These are phyloP conservation scores for Rhododendron mucronatum DNA, from an alignment of 148 eudicot species.

Conservation along the genomic window DNA sequence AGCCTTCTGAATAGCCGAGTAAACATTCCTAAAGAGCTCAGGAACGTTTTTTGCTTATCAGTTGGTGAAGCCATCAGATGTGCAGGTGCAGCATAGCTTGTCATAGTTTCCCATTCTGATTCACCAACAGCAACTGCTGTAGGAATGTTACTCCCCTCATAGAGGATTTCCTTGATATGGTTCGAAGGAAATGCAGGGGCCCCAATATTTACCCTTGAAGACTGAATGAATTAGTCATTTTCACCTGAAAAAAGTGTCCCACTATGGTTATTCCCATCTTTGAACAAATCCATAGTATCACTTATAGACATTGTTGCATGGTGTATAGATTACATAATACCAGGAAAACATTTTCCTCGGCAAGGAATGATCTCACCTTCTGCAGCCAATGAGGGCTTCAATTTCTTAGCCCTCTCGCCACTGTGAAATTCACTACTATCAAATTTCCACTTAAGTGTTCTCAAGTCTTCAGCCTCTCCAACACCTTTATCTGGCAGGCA, in stretches of 20 bases:
- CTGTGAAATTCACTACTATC: constrained; percentile 33
- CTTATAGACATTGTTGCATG: constrained; percentile 40
- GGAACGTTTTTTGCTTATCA: constrained; percentile 31
- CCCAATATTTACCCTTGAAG: constrained; percentile 28
- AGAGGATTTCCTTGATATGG: constrained; percentile 33
- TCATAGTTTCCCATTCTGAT: constrained; percentile 76
- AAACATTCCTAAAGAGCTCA: constrained; percentile 45
- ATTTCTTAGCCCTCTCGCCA: constrained; percentile 35
- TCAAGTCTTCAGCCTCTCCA: constrained; percentile 85
- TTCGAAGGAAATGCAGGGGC: constrained; percentile 20
- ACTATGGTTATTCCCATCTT: constrained; percentile 25
- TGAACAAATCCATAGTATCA: constrained; percentile 37
- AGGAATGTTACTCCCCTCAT: constrained; percentile 30
- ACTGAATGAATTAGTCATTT: constrained; percentile 28
- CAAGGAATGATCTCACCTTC: constrained; percentile 65
- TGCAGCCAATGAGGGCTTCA: constrained; percentile 31
- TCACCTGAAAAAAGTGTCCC: constrained; percentile 21
- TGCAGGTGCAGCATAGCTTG: constrained; percentile 34
- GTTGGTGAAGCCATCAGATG: constrained; percentile 25
- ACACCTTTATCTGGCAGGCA: constrained; percentile 77
- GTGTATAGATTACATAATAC: constrained; percentile 52
- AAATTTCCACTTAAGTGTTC: constrained; percentile 59
- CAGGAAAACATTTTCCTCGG: constrained; percentile 93
- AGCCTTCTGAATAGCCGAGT: constrained; percentile 63
- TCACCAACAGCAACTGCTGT: constrained; percentile 30